phyloP scores from a whole-genome alignment of 2,329 filamentous ascomycete genomes.

The Nemania sp. region DNA sequence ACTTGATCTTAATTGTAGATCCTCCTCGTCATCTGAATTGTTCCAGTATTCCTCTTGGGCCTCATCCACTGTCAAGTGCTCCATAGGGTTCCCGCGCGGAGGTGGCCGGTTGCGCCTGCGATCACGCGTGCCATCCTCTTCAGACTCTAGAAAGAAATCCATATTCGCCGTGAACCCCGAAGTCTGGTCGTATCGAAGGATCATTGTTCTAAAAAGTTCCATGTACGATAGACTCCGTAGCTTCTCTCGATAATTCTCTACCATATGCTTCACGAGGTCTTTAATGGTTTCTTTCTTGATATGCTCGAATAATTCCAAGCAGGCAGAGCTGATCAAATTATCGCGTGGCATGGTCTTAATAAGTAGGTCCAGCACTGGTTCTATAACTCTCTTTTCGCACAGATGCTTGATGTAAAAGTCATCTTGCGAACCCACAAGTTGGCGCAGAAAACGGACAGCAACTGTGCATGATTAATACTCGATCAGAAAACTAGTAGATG shows the following conservation, averaged over 20 bases:
- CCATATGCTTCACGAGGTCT: constrained; percentile 78
- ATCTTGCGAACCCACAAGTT: constrained; percentile 81
- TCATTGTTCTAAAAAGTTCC: constrained; percentile 77
- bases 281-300: constrained; percentile 83
- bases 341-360: constrained; percentile 86
- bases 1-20: constrained; percentile 46
- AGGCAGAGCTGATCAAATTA: constrained; percentile 91
- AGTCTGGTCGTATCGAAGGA: constrained; percentile 78
- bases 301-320: constrained; percentile 89
- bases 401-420: constrained; percentile 89
- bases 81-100: constrained; percentile 64
- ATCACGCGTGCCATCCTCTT: constrained; percentile 57
- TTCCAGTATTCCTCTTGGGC: constrained; percentile 96
- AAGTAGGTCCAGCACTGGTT: constrained; percentile 82
- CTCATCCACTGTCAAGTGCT: constrained; percentile 72
- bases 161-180: constrained; percentile 66
- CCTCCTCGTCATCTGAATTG: constrained; percentile 82
- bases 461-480: constrained; percentile 51
- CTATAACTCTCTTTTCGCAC: constrained; percentile 77
- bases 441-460: constrained; percentile 91
- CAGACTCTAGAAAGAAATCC: constrained; percentile 74
- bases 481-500: neutral
- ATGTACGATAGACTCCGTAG: constrained; percentile 78
- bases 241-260: constrained; percentile 80
- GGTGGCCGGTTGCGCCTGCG: constrained; percentile 43